Percentiles rank a stretch among this genome's conserved stretches.
These are phyloP conservation scores for Tetrahymena malaccensis DNA, from an alignment of 73 alveolate genomes.

Conservation along the genomic window DNA sequence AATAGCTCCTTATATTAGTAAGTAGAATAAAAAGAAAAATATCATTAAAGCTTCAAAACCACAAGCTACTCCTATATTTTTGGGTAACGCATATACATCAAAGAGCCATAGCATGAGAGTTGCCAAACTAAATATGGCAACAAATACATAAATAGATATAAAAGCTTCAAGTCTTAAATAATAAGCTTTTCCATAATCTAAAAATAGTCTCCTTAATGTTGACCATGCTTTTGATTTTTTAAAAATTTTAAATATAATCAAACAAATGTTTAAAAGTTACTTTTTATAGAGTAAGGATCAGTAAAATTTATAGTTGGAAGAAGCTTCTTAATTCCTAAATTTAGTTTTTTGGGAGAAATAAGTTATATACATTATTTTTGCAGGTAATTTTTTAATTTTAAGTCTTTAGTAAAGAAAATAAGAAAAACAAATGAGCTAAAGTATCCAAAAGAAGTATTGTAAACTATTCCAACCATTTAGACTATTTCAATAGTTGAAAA, in stretches of 20 bases:
- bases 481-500: neutral
- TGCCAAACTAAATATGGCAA: neutral
- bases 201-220: neutral
- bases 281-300: neutral
- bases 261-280: neutral
- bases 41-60: neutral
- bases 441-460: neutral
- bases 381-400: neutral
- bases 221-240: neutral
- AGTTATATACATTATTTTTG: neutral
- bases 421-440: neutral
- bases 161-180: neutral
- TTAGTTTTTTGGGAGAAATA: neutral
- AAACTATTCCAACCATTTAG: neutral
- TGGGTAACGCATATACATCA: neutral
- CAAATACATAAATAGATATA: neutral
- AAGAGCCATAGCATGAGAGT: neutral
- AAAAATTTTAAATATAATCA: neutral
- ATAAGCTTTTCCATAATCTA: neutral
- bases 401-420: neutral
- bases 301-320: neutral
- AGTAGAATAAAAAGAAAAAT: neutral
- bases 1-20: neutral
- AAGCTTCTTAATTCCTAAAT: neutral
- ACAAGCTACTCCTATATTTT: neutral